A percentile compares a stretch with the other conserved stretches of the same genome.
Evolutionary conservation across 305 asterid species (phyloP).

Genomic region (Fraxinus xanthoxyloides): DNA sequence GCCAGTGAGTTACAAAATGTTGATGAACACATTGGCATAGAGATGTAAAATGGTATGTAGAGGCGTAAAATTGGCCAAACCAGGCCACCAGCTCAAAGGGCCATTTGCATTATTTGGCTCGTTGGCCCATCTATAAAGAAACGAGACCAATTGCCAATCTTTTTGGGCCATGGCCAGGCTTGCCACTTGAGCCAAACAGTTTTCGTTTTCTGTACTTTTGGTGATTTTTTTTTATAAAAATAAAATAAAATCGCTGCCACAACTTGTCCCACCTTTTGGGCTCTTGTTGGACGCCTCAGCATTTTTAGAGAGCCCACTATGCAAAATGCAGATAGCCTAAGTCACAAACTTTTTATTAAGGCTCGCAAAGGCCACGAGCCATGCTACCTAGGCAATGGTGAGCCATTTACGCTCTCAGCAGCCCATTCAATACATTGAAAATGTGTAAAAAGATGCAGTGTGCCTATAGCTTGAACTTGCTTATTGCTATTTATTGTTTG

Average conservation of each 20-base stretch:
- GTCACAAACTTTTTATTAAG: not conserved
- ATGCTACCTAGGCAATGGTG: no score
- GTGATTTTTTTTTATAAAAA: not conserved
- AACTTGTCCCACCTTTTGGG: not conserved
- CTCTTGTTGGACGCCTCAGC: not conserved
- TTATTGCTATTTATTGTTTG: not conserved
- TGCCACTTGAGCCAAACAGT: not conserved
- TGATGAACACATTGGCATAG: constrained; percentile 2
- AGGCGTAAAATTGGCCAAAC: not conserved
- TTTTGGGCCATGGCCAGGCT: not conserved
- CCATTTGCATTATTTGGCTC: not conserved
- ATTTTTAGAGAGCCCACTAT: not conserved
- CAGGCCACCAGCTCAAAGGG: not conserved
- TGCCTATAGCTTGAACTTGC: not conserved
- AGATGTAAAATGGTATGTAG: not conserved
- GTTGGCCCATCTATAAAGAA: not conserved
- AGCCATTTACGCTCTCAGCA: not conserved
- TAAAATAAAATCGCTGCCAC: not conserved
- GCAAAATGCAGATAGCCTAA: not conserved
- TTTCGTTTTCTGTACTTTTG: not conserved
- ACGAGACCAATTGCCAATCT: no score
- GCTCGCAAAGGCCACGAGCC: not conserved
- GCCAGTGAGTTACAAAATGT: constrained; percentile 20
- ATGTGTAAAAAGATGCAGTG: not conserved
- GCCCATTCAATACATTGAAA: not conserved